Conservation (phyloP, 306 rosid species). For the Dryas alaskensis region DNA sequence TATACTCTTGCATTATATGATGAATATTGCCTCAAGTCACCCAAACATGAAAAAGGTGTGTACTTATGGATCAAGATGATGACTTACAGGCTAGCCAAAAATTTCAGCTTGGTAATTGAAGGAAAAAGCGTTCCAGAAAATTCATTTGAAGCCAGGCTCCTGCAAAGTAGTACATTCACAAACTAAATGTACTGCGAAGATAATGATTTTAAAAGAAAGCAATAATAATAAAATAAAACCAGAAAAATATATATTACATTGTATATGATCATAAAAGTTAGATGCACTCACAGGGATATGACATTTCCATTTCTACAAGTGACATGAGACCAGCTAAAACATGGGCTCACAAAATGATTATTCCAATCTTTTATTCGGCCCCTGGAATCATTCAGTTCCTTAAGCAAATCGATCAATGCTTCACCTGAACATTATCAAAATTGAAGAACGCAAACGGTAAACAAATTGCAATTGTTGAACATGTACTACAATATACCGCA, state of each 20-base stretch:
- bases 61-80: neutral
- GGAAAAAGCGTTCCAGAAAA: slow-evolving; percentile 79
- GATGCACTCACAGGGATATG: slow-evolving; percentile 71
- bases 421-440: slow-evolving; percentile 53
- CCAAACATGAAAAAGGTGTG: neutral
- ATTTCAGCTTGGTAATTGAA: slow-evolving; percentile 66
- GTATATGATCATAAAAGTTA: neutral
- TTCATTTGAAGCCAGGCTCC: slow-evolving; percentile 75
- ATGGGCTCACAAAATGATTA: slow-evolving; percentile 68
- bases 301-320: slow-evolving; percentile 72
- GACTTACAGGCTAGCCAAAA: slow-evolving; percentile 77
- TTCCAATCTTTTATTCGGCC: slow-evolving; percentile 67
- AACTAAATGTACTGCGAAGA: slow-evolving; percentile 24
- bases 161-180: slow-evolving; percentile 39
- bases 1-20: neutral
- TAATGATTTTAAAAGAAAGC: neutral
- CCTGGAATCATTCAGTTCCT: slow-evolving; percentile 63
- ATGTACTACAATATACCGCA: neutral
- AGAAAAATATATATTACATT: neutral
- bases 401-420: slow-evolving; percentile 62
- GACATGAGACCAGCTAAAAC: slow-evolving; percentile 84
- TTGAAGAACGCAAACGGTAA: neutral
- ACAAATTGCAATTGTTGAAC: neutral
- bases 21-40: neutral
- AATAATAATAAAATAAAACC: slow-evolving; percentile 5